Evolutionary conservation across 2,329 filamentous ascomycete genomes (phyloP).

Genomic region (Botrytis paeoniae): DNA sequence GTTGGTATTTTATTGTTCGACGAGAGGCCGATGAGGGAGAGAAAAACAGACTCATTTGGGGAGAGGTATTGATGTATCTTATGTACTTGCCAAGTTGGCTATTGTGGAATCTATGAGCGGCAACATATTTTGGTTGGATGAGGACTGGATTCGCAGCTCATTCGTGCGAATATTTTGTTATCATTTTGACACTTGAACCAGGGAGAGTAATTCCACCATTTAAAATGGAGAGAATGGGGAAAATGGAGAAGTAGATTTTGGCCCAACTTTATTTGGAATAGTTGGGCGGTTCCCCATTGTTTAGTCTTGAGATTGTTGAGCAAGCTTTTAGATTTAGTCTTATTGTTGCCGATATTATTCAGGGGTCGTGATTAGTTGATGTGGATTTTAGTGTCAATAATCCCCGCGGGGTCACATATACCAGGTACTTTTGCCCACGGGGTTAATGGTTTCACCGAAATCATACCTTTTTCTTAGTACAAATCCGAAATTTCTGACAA

Average conservation of each 20-base stretch:
- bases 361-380: constrained; percentile 10
- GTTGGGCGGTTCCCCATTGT: constrained; percentile 3
- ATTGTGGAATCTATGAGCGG: neutral
- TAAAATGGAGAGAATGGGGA: neutral
- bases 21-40: constrained; percentile 10
- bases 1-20: constrained; percentile 2
- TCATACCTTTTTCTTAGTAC: neutral
- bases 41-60: neutral
- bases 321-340: neutral
- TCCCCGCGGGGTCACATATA: constrained; percentile 12
- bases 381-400: neutral
- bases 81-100: constrained; percentile 4
- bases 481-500: neutral
- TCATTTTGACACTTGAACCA: neutral
- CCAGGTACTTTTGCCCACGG: constrained; percentile 13
- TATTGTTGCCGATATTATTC: neutral
- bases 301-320: neutral
- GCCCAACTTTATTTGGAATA: neutral
- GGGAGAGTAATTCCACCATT: constrained; percentile 18
- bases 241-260: neutral
- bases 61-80: constrained; percentile 3
- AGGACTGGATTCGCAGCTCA: neutral
- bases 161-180: constrained; percentile 16
- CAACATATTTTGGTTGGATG: neutral
- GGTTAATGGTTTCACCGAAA: constrained; percentile 12